phyloP scores from a whole-genome alignment of 2,329 filamentous ascomycete genomes.

The Botrytis pseudocinerea region DNA sequence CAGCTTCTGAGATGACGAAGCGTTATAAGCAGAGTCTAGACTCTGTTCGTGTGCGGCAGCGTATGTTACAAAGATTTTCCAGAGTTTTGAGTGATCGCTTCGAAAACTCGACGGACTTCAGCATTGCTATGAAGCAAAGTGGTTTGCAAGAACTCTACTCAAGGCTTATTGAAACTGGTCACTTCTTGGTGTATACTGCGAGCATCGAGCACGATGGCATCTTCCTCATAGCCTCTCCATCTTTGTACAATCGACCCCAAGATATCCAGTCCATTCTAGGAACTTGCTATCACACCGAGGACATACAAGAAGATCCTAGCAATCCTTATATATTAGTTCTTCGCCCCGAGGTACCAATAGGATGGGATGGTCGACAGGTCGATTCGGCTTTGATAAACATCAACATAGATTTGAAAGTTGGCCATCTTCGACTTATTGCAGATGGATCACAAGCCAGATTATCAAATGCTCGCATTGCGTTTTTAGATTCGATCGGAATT shows the following conservation, averaged over 20 bases:
- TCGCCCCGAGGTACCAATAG: conserved; percentile 73
- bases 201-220: conserved; percentile 72
- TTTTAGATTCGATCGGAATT: conserved; percentile 76
- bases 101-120: conserved; percentile 95
- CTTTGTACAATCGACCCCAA: conserved; percentile 70
- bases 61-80: conserved; percentile 95
- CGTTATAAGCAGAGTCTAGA: conserved; percentile 94
- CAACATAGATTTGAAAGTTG: conserved; percentile 80
- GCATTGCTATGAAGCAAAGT: conserved; percentile 70
- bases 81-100: conserved; percentile 89
- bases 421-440: conserved; percentile 84
- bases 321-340: conserved; percentile 86
- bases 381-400: conserved; percentile 72
- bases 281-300: conserved; percentile 71
- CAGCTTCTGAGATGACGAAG: conserved; percentile 87
- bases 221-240: conserved; percentile 81
- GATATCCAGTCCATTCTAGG: conserved; percentile 86
- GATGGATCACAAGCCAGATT: conserved; percentile 80
- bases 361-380: conserved; percentile 80
- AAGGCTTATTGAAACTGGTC: conserved; percentile 75
- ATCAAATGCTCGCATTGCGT: conserved; percentile 73
- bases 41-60: conserved; percentile 91
- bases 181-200: conserved; percentile 80
- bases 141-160: conserved; percentile 77
- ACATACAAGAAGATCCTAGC: conserved; percentile 69